Evolutionary conservation across 2,329 filamentous ascomycete genomes (phyloP), one percentile per base, ranked within the genome.

Genomic region (Xylogone sp.): DNA sequence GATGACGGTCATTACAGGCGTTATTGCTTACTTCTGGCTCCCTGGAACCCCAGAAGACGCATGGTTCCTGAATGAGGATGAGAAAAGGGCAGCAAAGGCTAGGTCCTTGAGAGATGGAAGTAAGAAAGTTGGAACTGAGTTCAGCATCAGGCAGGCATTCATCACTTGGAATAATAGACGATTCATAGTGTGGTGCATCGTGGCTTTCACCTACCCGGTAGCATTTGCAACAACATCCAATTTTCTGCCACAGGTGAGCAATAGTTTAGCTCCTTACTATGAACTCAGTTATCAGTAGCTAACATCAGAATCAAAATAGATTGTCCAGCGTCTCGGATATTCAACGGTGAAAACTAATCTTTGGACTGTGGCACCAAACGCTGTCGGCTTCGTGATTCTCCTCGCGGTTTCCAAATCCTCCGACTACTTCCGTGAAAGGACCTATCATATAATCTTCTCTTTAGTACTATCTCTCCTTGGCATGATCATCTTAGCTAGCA

Each of bases 311-410:
- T 31, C 13, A 13, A 20, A 34, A 47, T 24, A 65, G 59, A 75
- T 77, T 45, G 68, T 78, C 7, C 59, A 68, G 48, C 67, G 73
- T 0, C 63, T 78, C 1, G 74, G 73, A 0, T 76, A 71, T 52
- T 68, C 62, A 3, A 67, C 68, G 0, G 63, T 78, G 27, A 71
- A 73, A 42, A 76, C 75, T 0, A 77, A 77, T 51, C 65, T 78
- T 3, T 74, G 69, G 61, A 77, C 74, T 0, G 74, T 78, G 3
- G 71, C 74, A 2, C 75, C 75, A 0, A 78, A 78, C 21, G 64
- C 72, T 4, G 71, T 72, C 0, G 75, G 74, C 0, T 75, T 76
- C 13, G 57, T 76, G 6, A 64, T 77, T 8, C 61, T 78, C 5
- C 66, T 78, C 1, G 62, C 54, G 4, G 70, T 78, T 6, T 68